These are phyloP conservation scores for Chernovozyma aurita DNA, from an alignment of 1,139 yeast genomes.

Conservation along the genomic window DNA sequence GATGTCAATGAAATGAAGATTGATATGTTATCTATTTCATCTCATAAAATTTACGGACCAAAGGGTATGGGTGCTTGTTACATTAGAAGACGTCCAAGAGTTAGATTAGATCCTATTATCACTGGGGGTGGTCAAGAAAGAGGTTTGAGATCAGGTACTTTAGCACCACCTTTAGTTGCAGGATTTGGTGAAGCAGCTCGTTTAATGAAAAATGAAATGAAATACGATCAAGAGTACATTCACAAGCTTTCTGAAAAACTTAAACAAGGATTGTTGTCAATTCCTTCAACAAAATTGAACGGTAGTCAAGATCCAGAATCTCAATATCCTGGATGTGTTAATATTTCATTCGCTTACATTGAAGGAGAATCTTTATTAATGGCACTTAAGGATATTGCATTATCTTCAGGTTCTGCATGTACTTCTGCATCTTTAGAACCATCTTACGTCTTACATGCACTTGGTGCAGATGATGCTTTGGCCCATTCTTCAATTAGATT, in stretches of 20 bases:
- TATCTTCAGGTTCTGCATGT: slow-evolving; percentile 98
- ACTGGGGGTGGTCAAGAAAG: slow-evolving; percentile 99
- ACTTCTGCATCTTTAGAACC: slow-evolving; percentile 98
- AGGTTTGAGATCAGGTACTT: slow-evolving; percentile 94
- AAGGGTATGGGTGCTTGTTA: slow-evolving; percentile 96
- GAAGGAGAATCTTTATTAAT: slow-evolving; percentile 96
- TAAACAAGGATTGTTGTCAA: slow-evolving; percentile 64
- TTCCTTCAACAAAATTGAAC: slow-evolving; percentile 86
- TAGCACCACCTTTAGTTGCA: slow-evolving; percentile 90
- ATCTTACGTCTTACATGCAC: slow-evolving; percentile 90
- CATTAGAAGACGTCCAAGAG: slow-evolving; percentile 97
- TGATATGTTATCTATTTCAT: slow-evolving; percentile 88
- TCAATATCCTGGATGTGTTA: slow-evolving; percentile 89
- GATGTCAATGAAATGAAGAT: slow-evolving; percentile 93
- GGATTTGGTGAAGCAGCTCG: slow-evolving; percentile 99
- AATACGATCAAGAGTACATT: slow-evolving; percentile 70
- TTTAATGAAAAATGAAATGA: slow-evolving; percentile 68
- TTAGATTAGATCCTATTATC: slow-evolving; percentile 89
- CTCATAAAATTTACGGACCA: slow-evolving; percentile 97
- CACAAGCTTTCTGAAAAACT: slow-evolving; percentile 66
- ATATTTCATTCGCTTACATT: slow-evolving; percentile 91
- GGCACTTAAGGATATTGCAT: slow-evolving; percentile 96
- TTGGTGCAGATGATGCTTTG: slow-evolving; percentile 96
- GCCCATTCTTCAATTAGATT: slow-evolving; percentile 97
- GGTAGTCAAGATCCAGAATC: slow-evolving; percentile 63